Evolutionary conservation across 306 rosid species (phyloP).

Genomic region (Sophora flavescens): DNA sequence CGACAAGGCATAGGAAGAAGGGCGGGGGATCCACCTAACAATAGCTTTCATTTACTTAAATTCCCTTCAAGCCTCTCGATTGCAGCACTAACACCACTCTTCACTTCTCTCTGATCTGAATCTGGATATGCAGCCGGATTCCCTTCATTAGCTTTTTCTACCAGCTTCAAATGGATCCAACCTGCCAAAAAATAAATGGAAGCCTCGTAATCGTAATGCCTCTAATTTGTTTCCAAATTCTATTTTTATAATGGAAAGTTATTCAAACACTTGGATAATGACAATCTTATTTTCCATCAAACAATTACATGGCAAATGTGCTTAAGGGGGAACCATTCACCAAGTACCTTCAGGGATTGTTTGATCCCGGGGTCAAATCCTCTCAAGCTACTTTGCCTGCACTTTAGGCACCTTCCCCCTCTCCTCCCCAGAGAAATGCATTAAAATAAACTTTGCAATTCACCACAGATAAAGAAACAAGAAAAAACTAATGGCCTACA

Average conservation of each 20-base stretch:
- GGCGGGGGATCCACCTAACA: slow-evolving; percentile 11
- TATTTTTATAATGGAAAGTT: slow-evolving; percentile 5
- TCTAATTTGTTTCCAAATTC: background rate
- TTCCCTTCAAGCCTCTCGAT: slow-evolving; percentile 88
- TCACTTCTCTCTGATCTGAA: slow-evolving; percentile 60
- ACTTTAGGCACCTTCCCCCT: background rate
- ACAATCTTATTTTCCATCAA: slow-evolving; percentile 13
- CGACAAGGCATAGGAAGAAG: background rate
- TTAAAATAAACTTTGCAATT: background rate
- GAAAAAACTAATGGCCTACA: background rate
- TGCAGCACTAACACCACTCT: slow-evolving; percentile 84
- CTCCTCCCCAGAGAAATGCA: background rate
- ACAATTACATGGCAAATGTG: background rate
- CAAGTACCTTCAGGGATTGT: background rate
- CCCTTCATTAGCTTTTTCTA: slow-evolving; percentile 85
- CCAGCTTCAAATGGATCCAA: slow-evolving; percentile 89
- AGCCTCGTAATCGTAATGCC: slow-evolving; percentile 28
- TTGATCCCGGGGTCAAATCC: background rate
- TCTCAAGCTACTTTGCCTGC: background rate
- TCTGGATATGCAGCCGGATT: slow-evolving; percentile 47
- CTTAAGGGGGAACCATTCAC: background rate
- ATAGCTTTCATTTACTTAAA: slow-evolving; percentile 62
- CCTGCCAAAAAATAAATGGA: slow-evolving; percentile 61
- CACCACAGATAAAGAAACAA: background rate
- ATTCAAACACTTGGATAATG: slow-evolving; percentile 25